Percentiles rank a stretch among this genome's conserved stretches.
Evolutionary conservation across 73 alveolate species (phyloP).

Genomic region (Blepharisma japonicum): DNA sequence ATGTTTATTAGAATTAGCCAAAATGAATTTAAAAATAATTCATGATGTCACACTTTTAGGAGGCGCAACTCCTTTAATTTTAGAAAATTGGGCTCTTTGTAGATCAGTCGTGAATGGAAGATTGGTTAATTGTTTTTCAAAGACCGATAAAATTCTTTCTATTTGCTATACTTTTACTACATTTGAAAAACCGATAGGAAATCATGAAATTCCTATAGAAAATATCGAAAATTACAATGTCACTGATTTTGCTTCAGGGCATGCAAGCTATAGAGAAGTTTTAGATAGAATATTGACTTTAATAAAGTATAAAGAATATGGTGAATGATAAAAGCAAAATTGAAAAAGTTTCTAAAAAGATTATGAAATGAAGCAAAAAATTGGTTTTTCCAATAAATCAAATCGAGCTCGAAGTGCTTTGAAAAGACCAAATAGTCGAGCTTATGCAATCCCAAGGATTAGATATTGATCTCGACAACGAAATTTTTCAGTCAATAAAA

Average conservation of each 20-base stretch:
- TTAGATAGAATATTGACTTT: background rate
- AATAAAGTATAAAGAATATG: no score
- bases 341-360: no score
- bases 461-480: no score
- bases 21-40: background rate
- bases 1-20: background rate
- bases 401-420: no score
- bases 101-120: conserved; percentile 9
- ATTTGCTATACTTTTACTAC: background rate
- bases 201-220: background rate
- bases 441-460: no score
- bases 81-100: conserved; percentile 1
- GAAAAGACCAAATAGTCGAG: no score
- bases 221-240: background rate
- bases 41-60: conserved; percentile 9
- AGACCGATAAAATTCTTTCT: conserved; percentile 23
- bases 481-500: no score
- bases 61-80: conserved; percentile 23
- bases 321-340: no score
- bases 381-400: no score
- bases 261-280: background rate
- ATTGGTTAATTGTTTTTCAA: background rate
- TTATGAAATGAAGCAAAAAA: no score
- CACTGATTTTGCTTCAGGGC: background rate
- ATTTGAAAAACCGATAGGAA: conserved; percentile 19